A percentile compares a stretch with the other conserved stretches of the same genome.
Conservation (phyloP, 306 rosid species). For the Citrullus amarus region DNA sequence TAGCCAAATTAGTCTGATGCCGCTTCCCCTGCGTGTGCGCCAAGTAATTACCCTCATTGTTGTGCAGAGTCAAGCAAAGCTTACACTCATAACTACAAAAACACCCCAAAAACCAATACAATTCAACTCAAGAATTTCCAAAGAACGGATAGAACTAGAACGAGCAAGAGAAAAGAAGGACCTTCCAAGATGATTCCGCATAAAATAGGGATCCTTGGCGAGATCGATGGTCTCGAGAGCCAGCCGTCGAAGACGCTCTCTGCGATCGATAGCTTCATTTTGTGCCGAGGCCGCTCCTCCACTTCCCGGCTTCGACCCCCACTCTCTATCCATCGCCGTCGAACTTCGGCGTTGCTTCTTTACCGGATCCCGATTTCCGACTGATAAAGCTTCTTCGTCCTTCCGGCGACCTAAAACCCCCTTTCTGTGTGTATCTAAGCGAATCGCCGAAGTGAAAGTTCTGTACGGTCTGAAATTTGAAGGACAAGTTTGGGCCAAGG, state of each 20-base stretch:
- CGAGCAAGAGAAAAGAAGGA: not conserved
- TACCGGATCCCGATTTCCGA: not conserved
- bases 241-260: conserved; percentile 88
- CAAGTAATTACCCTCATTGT: conserved; percentile 93
- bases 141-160: not conserved
- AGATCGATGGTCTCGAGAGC: conserved; percentile 94
- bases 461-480: not conserved
- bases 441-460: not conserved
- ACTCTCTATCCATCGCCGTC: conserved; percentile 73
- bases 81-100: conserved; percentile 76
- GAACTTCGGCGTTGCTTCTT: not conserved
- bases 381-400: not conserved
- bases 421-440: not conserved
- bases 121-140: not conserved
- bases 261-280: conserved; percentile 92
- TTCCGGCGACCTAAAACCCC: conserved; percentile 3
- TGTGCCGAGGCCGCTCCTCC: conserved; percentile 98
- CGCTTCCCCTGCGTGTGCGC: conserved; percentile 97
- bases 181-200: conserved; percentile 97
- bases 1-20: conserved; percentile 88
- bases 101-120: not conserved
- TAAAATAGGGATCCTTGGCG: conserved; percentile 90
- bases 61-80: conserved; percentile 84
- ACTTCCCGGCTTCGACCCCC: conserved; percentile 99
- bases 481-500: not conserved